phyloP scores from a whole-genome alignment of 768 basidiomycete genomes.

The Tulasnella sp. region DNA sequence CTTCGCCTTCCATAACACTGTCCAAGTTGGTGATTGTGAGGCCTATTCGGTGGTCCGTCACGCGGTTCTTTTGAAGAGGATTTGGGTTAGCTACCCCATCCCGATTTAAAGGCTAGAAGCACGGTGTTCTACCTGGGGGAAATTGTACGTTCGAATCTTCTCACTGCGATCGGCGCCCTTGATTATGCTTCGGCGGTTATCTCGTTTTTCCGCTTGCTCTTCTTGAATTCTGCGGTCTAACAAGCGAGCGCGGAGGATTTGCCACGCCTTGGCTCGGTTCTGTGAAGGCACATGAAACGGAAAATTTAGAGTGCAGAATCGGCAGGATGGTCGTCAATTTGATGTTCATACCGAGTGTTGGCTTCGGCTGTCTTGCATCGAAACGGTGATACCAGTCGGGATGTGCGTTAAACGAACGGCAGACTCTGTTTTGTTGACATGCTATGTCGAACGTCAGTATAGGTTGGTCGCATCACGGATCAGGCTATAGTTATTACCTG shows the following conservation, averaged over 20 bases:
- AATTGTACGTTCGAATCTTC: conserved; percentile 95
- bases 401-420: conserved; percentile 91
- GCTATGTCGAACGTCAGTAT: conserved; percentile 45
- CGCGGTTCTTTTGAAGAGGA: conserved; percentile 59
- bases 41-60: conserved; percentile 89
- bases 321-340: background rate
- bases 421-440: conserved; percentile 98
- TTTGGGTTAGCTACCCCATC: background rate
- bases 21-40: conserved; percentile 52
- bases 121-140: conserved; percentile 60
- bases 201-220: conserved; percentile 67
- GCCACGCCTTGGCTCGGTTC: conserved; percentile 93
- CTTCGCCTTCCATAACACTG: conserved; percentile 45
- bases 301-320: background rate
- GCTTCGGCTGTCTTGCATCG: conserved; percentile 96
- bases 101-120: background rate
- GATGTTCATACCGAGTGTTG: conserved; percentile 55
- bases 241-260: conserved; percentile 79
- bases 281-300: conserved; percentile 37
- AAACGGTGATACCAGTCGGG: conserved; percentile 90
- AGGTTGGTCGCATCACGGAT: background rate
- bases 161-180: conserved; percentile 83
- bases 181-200: conserved; percentile 67
- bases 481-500: conserved; percentile 56
- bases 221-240: conserved; percentile 72